phyloP scores from a whole-genome alignment of 225 moss, liverwort and hornwort species.

The Antitrichia curtipendula region DNA sequence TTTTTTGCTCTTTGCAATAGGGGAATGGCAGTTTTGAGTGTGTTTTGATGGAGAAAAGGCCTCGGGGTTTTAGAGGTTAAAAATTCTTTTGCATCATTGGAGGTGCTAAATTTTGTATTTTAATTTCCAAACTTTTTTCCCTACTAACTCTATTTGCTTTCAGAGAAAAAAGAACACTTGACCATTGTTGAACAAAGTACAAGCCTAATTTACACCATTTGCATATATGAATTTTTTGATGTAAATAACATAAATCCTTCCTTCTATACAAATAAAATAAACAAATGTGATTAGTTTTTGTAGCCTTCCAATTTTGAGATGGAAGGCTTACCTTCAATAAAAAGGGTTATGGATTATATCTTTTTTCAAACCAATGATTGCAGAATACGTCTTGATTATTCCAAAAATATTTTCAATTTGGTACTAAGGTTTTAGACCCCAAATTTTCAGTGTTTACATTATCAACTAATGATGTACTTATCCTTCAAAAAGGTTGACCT shows the following conservation, averaged over 20 bases:
- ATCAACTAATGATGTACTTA: background rate
- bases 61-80: no score
- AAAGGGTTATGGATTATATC: accelerated
- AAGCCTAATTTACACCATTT: background rate
- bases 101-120: background rate
- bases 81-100: background rate
- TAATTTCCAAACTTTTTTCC: background rate
- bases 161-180: background rate
- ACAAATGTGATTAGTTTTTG: background rate
- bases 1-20: no score
- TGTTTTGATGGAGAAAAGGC: no score
- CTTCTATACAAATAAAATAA: background rate
- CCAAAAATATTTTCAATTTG: background rate
- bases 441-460: background rate
- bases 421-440: no score
- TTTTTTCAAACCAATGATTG: background rate
- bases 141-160: background rate
- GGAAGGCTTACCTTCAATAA: background rate
- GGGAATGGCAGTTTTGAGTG: no score
- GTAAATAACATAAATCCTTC: background rate
- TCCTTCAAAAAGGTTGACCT: background rate
- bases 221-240: accelerated
- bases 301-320: background rate
- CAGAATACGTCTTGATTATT: background rate
- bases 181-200: background rate